These are phyloP conservation scores for Colletotrichum sp. DNA, from an alignment of 2,329 filamentous ascomycete genomes.

Conservation along the genomic window DNA sequence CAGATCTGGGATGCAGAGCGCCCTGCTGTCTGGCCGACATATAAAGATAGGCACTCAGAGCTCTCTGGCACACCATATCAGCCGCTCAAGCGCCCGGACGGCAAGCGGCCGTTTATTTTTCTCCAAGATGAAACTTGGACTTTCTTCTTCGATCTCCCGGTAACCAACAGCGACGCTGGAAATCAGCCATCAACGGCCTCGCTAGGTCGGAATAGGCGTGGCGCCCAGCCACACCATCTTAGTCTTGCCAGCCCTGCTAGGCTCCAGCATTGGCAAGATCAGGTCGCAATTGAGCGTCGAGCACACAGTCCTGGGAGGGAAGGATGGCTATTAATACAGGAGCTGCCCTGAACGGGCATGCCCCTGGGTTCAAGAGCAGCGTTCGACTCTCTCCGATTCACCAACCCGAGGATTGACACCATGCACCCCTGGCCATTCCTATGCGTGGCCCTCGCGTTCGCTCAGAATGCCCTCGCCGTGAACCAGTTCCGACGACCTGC, in stretches of 20 bases:
- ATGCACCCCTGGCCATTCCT: background rate
- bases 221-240: background rate
- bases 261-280: background rate
- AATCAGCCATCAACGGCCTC: background rate
- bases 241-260: background rate
- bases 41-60: background rate
- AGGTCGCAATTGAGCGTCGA: background rate
- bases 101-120: background rate
- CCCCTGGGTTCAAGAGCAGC: background rate
- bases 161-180: background rate
- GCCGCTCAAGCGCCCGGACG: background rate
- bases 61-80: background rate
- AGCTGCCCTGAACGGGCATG: background rate
- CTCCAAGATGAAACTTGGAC: background rate
- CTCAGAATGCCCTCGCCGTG: background rate
- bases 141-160: background rate
- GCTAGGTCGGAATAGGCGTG: background rate
- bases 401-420: background rate
- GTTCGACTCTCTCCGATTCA: background rate
- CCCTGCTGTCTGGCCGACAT: background rate
- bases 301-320: background rate
- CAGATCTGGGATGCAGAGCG: background rate
- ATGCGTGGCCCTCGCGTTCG: background rate
- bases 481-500: background rate
- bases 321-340: background rate